phyloP scores from a whole-genome alignment of 306 rosid genomes.

The Ormosia semicastrata region DNA sequence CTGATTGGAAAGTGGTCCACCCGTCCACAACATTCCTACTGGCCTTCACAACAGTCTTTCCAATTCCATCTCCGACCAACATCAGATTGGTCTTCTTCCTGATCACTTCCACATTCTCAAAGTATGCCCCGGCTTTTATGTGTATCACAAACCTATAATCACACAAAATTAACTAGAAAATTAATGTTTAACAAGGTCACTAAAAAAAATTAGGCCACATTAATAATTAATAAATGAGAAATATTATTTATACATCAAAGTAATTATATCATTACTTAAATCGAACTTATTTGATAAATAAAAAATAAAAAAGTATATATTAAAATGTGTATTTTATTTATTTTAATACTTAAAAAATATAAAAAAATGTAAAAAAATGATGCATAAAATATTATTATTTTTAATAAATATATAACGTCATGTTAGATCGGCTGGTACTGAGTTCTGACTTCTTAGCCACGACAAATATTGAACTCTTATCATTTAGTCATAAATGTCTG shows the following conservation, averaged over 20 bases:
- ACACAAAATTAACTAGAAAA: not conserved
- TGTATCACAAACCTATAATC: constrained; percentile 66
- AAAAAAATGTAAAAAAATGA: no score
- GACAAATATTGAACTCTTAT: no score
- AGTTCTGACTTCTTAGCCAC: no score
- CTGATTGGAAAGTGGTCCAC: constrained; percentile 88
- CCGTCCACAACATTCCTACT: constrained; percentile 74
- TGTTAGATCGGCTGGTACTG: not conserved
- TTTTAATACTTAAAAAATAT: no score
- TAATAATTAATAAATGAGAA: not conserved
- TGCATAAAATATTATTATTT: no score
- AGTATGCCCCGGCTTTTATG: constrained; percentile 75
- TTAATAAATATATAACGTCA: not conserved
- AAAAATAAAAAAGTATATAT: no score
- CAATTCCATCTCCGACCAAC: constrained; percentile 88
- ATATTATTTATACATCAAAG: no score
- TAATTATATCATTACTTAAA: no score
- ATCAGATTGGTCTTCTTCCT: constrained; percentile 66
- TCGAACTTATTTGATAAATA: no score
- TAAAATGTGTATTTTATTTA: no score
- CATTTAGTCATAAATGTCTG: no score
- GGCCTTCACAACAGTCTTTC: constrained; percentile 74
- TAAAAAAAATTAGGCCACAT: not conserved
- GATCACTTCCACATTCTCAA: constrained; percentile 84
- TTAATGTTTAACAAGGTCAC: not conserved